Percentiles rank a stretch among this genome's conserved stretches.
These are phyloP conservation scores for Ogataea paraovalis DNA, from an alignment of 805 yeast species.

Conservation along the genomic window DNA sequence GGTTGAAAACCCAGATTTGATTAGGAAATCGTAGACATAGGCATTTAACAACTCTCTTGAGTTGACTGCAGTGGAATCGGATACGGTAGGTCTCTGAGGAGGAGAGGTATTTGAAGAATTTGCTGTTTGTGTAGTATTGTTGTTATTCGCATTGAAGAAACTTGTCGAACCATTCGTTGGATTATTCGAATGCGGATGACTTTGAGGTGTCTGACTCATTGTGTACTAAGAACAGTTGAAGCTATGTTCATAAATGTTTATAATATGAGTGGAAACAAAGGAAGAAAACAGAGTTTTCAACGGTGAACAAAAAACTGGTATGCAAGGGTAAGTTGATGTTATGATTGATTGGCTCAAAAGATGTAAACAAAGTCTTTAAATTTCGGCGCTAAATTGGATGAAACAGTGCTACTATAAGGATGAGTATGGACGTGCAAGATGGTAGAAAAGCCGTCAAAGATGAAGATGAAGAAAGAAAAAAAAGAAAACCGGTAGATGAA, in stretches of 20 bases:
- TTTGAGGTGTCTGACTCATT: constrained; percentile 1
- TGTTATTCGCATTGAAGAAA: constrained; percentile 2
- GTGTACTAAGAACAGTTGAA: not conserved
- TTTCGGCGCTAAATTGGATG: too few species aligned
- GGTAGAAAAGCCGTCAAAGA: too few species aligned
- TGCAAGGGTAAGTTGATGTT: too few species aligned
- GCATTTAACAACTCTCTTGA: constrained; percentile 68
- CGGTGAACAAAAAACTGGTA: too few species aligned
- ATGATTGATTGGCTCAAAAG: too few species aligned
- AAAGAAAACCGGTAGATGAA: too few species aligned
- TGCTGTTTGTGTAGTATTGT: not conserved
- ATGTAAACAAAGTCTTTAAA: too few species aligned
- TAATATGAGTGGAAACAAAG: not conserved
- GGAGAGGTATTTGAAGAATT: not conserved
- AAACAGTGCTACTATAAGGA: too few species aligned
- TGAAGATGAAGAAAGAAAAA: too few species aligned
- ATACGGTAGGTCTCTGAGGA: constrained; percentile 24
- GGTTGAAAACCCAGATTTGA: constrained; percentile 65
- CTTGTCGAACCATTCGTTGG: not conserved
- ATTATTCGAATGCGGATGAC: not conserved
- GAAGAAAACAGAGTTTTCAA: too few species aligned
- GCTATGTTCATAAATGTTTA: not conserved
- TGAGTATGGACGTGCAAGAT: too few species aligned
- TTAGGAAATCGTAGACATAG: constrained; percentile 78
- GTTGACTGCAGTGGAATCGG: constrained; percentile 45